Base-by-base conservation (phyloP, 768 basidiomycete genomes). In the Termitomyces sp. region DNA sequence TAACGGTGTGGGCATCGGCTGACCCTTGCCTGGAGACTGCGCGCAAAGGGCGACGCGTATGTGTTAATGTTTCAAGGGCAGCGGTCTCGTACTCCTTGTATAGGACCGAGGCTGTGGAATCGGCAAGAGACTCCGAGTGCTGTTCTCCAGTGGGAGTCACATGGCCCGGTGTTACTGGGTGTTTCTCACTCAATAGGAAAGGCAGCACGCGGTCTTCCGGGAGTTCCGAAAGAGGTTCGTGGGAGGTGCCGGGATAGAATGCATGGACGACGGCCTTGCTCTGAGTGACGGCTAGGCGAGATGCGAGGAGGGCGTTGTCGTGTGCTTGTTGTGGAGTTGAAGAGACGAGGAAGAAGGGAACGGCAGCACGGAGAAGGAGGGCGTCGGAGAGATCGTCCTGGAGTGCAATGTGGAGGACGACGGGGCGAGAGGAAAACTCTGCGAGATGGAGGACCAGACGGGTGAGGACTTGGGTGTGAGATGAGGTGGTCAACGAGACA, bases 301-400 rank as follows among this genome's bases (percentile, higher is more conserved):
- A 86, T 15, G 93, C 93, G 18, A 98, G 81, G 37, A 98, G 75
- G 24, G 93, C 90, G 71, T 98, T 88, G 68, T 95, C 92, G 65
- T 96, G 90, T 4, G 94, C 92, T 67, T 94, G 82, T 69, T 93
- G 89, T 3, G 84, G 70, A 1, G 82, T 84, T 37, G 83, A 79
- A 6, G 93, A 95, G 66, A 95, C 78, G 52, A 98, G 65, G 68
- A 94, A 87, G 73, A 87, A 91, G 31, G 91, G 90, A 6, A 92
- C 83, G 20, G 85, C 80, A n/a, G 88, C 83, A 42, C 88, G 86
- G 58, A 96, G 85, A 13, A 88, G 75, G 44, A 95, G 80, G 42
- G 85, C 84, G 62, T 89, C 86, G 36, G 90, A 84, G 46, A 94
- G 81, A 69, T 91, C 87, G 58, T 82, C 76, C 46, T 73, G 69